Evolutionary conservation across 176 grass and related monocot species (phyloP).

Genomic region (Tillandsia fasciculata): DNA sequence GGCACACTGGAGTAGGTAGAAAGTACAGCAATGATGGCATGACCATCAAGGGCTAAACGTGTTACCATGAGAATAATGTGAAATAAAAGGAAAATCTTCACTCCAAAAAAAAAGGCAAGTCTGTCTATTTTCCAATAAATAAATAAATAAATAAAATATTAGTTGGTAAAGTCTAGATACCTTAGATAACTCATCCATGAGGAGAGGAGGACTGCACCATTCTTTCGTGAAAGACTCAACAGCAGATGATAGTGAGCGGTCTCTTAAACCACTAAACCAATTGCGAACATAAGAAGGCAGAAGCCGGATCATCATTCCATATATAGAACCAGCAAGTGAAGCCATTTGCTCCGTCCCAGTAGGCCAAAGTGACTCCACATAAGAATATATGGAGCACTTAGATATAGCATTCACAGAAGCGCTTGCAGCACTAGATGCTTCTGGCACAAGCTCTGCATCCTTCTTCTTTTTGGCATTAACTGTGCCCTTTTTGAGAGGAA

Average conservation of each 20-base stretch:
- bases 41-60: neutral
- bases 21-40: too few relatives aligned
- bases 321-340: conserved; percentile 68
- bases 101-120: neutral
- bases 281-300: conserved; percentile 78
- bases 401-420: conserved; percentile 55
- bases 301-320: conserved; percentile 86
- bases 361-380: conserved; percentile 69
- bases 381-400: conserved; percentile 50
- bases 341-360: conserved; percentile 53
- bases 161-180: conserved; percentile 23
- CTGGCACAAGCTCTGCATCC: conserved; percentile 52
- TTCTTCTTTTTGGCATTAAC: conserved; percentile 65
- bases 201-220: conserved; percentile 88
- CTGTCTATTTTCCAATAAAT: neutral
- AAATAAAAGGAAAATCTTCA: neutral
- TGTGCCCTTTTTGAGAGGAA: conserved; percentile 45
- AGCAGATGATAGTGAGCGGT: conserved; percentile 41
- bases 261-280: conserved; percentile 79
- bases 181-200: conserved; percentile 81
- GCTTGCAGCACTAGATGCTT: conserved; percentile 63
- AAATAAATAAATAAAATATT: neutral
- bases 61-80: neutral
- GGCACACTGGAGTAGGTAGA: too few relatives aligned
- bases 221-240: conserved; percentile 75